Base-by-base conservation (phyloP, 1,284 basidiomycete genomes). In the Malassezia globosa region DNA sequence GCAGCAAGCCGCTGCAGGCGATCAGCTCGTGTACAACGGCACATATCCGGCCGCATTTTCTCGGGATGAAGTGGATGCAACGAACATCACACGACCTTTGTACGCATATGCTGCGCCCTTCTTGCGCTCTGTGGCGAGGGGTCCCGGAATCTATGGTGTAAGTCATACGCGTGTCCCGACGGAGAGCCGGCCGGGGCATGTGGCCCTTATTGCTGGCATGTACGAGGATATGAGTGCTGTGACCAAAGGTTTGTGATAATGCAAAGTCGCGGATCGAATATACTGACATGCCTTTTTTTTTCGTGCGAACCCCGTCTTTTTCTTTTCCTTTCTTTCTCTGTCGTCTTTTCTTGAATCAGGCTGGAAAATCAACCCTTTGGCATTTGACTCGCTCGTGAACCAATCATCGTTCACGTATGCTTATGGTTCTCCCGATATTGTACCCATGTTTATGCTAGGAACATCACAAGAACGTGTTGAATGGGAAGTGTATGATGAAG, bases 171-270 rank as follows among this genome's bases (percentile, higher is more conserved):
- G 81, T 37, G 86, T 90, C 2, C 87, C 87, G 11, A 90, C 87
- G 1, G 87, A 90, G 63, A 85, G 82, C 72, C 75, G 87, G 21
- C 87, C 87, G 2, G 87, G 87, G 6, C 87, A 75, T 46, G 86
- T 90, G 24, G 87, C 87, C 23, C 79, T 90, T 53, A 87, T 90
- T 59, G 87, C 83, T 29, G 86, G 86, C 7, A 87, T 89, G 84
- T 89, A 90, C 67, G 87, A 90, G 72, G 86, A 90, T 61, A 85
- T 87, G 5, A 86, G 84, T 5, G 87, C 86, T 11, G 87, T 90
- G 24, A 87, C 83, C 0, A 55, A 84, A 82, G 80, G n/a, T n/a
- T n/a, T n/a, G n/a, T n/a, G n/a, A n/a, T n/a, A n/a, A n/a, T n/a
- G n/a, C n/a, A n/a, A n/a, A n/a, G n/a, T n/a, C n/a, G n/a, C n/a